phyloP scores from a whole-genome alignment of 371 early-diverging fungal species.

The Apophysomyces trapeziformis region DNA sequence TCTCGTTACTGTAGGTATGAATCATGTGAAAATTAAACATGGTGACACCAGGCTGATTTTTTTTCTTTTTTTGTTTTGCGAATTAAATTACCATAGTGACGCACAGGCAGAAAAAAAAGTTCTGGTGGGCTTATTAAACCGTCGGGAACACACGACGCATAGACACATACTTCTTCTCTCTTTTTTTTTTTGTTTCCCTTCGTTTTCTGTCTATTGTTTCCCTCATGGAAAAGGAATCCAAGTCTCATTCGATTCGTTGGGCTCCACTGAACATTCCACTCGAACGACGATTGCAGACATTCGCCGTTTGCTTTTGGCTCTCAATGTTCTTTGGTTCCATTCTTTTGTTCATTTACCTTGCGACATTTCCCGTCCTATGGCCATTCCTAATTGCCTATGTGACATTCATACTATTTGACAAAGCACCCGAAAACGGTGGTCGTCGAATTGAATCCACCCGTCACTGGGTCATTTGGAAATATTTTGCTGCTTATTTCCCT shows the following conservation, averaged over 20 bases:
- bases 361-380: slow-evolving; percentile 58
- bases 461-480: slow-evolving; percentile 61
- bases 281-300: slow-evolving; percentile 76
- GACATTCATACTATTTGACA: slow-evolving; percentile 61
- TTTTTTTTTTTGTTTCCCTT: background rate
- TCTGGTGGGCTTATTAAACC: background rate
- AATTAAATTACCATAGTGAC: background rate
- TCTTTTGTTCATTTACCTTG: slow-evolving; percentile 45
- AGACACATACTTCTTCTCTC: background rate
- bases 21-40: no score
- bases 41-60: no score
- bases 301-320: slow-evolving; percentile 65
- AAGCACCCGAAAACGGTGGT: slow-evolving; percentile 72
- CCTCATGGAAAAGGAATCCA: background rate
- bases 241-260: slow-evolving; percentile 42
- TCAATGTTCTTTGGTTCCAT: slow-evolving; percentile 59
- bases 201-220: background rate
- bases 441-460: slow-evolving; percentile 65
- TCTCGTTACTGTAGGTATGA: no score
- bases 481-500: slow-evolving; percentile 83
- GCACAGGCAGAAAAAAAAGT: background rate
- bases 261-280: slow-evolving; percentile 69
- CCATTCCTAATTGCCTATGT: slow-evolving; percentile 71
- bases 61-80: background rate
- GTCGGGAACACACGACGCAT: background rate